Conservation (phyloP, 1,284 basidiomycete species). For the Fereydounia khargensis region DNA sequence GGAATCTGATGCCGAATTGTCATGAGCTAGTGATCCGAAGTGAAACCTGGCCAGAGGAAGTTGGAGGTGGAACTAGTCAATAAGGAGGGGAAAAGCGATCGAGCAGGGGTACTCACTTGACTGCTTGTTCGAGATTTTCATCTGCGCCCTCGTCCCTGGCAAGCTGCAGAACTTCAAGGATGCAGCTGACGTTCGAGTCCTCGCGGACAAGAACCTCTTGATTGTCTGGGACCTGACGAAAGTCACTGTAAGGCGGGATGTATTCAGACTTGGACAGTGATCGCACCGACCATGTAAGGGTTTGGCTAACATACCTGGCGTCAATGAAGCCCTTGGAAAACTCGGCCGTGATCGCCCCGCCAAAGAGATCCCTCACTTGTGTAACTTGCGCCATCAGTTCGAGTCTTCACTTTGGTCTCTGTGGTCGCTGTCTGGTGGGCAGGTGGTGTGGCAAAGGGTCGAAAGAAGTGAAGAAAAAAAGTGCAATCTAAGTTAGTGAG, state of each 20-base stretch:
- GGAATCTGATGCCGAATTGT: conserved; percentile 72
- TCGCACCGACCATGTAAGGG: no score
- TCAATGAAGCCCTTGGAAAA: conserved; percentile 70
- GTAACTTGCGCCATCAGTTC: no score
- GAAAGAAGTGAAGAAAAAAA: no score
- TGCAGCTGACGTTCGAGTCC: conserved; percentile 70
- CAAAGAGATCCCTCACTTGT: no score
- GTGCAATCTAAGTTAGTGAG: no score
- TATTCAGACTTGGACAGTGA: no score
- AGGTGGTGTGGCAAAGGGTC: no score
- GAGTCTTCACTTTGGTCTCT: no score
- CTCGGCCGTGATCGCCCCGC: conserved; percentile 73
- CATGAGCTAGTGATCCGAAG: conserved; percentile 85
- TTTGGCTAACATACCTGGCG: conserved; percentile 83
- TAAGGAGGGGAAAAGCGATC: neutral
- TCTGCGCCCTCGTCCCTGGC: conserved; percentile 66
- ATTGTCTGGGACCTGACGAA: conserved; percentile 92
- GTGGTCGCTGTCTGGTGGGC: no score
- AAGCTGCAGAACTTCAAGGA: conserved; percentile 79
- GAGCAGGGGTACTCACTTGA: conserved; percentile 35
- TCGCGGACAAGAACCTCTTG: conserved; percentile 88
- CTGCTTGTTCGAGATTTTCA: conserved; percentile 59
- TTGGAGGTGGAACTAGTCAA: neutral
- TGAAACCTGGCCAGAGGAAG: conserved; percentile 69
- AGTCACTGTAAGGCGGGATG: conserved; percentile 66